These are phyloP conservation scores for Neophaeococcomyces aloes DNA, from an alignment of 2,329 filamentous ascomycete species.

Conservation along the genomic window DNA sequence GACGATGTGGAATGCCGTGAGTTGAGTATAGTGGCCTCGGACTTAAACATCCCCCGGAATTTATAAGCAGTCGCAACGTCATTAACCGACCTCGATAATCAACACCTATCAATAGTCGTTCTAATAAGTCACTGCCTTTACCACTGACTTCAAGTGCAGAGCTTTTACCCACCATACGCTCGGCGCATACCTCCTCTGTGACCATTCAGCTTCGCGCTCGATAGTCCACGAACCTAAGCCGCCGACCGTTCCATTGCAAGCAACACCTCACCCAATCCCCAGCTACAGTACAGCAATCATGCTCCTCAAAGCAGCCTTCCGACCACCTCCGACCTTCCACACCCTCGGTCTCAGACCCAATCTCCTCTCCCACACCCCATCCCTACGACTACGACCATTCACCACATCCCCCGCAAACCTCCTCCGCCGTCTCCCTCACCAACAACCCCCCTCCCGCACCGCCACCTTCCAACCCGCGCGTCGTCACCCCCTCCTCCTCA, in stretches of 20 bases:
- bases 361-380: slow-evolving; percentile 6
- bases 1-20: neutral
- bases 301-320: slow-evolving; percentile 16
- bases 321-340: slow-evolving; percentile 10
- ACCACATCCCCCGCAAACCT: neutral
- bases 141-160: too few relatives aligned
- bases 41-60: too few relatives aligned
- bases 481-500: slow-evolving; percentile 2
- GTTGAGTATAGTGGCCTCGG: too few relatives aligned
- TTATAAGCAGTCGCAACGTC: too few relatives aligned
- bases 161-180: too few relatives aligned
- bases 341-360: slow-evolving; percentile 3
- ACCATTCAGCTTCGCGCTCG: too few relatives aligned
- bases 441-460: neutral
- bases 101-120: too few relatives aligned
- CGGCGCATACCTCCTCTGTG: too few relatives aligned
- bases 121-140: too few relatives aligned
- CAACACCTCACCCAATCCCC: neutral
- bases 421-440: neutral
- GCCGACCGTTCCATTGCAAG: too few relatives aligned
- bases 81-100: too few relatives aligned
- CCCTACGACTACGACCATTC: slow-evolving; percentile 9
- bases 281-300: neutral
- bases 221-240: too few relatives aligned
- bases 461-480: neutral